Evolutionary conservation across 2,329 filamentous ascomycete genomes (phyloP).

Genomic region (Aspergillus oerlinghausenensis): DNA sequence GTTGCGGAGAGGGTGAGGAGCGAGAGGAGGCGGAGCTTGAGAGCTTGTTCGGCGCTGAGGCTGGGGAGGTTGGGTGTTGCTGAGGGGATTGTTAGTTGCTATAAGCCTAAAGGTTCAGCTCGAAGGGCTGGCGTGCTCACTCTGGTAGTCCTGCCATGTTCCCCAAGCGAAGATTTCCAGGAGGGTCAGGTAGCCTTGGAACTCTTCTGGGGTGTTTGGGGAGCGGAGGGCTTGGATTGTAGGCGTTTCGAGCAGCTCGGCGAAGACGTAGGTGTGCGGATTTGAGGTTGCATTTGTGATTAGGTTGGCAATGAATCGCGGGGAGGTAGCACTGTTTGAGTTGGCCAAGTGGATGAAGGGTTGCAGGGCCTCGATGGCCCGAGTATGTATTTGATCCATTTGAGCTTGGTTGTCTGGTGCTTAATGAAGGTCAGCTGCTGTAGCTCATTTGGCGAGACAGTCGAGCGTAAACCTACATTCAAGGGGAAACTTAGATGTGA

Average conservation of each 20-base stretch:
- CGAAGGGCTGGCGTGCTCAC: constrained; percentile 32
- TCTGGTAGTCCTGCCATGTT: constrained; percentile 73
- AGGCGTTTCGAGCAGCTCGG: constrained; percentile 79
- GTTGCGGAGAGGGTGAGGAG: constrained; percentile 75
- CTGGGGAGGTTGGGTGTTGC: constrained; percentile 59
- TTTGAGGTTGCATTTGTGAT: constrained; percentile 84
- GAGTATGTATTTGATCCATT: constrained; percentile 48
- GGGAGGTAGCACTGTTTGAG: constrained; percentile 65
- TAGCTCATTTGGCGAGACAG: background rate
- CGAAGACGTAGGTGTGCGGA: constrained; percentile 86
- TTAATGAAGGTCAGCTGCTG: background rate
- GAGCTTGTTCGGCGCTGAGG: constrained; percentile 66
- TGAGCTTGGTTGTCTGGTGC: background rate
- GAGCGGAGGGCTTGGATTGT: constrained; percentile 69
- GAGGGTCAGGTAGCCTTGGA: constrained; percentile 60
- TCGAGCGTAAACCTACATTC: background rate
- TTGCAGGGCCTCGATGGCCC: constrained; percentile 59
- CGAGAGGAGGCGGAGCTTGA: constrained; percentile 87
- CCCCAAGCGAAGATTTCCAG: constrained; percentile 91
- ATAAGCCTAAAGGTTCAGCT: constrained; percentile 3
- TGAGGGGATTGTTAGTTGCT: constrained; percentile 15
- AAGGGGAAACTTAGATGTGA: background rate
- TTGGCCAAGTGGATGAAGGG: constrained; percentile 89
- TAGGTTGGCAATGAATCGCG: constrained; percentile 79
- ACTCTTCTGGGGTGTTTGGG: constrained; percentile 54